Conservation (phyloP, 2,329 filamentous ascomycete genomes). For the Didymella arachidicola region DNA sequence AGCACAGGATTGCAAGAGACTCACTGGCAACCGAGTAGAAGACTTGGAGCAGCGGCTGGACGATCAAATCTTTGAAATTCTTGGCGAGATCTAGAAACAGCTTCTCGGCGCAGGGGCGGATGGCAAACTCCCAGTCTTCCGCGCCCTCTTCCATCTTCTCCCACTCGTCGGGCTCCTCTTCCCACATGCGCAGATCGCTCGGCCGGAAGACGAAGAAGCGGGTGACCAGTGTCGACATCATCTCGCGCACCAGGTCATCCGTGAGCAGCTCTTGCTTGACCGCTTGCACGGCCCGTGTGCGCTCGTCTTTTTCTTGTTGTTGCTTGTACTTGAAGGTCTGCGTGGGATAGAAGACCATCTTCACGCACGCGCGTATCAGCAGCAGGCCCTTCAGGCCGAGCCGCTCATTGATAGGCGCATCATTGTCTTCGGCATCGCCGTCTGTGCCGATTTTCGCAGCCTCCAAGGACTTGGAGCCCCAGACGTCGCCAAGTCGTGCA, state of each 20-base stretch:
- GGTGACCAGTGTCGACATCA: constrained; percentile 85
- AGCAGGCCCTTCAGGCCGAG: constrained; percentile 84
- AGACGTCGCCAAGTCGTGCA: constrained; percentile 77
- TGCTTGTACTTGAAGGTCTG: constrained; percentile 86
- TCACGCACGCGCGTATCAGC: constrained; percentile 80
- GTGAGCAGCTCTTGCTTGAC: constrained; percentile 79
- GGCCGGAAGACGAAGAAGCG: constrained; percentile 88
- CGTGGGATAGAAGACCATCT: constrained; percentile 81
- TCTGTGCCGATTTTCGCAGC: constrained; percentile 55
- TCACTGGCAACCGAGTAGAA: constrained; percentile 79
- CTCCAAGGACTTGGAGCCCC: constrained; percentile 61
- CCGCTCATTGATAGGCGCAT: constrained; percentile 73
- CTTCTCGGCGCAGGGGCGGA: constrained; percentile 91
- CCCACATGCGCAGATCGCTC: constrained; percentile 88
- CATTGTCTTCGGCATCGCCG: constrained; percentile 57
- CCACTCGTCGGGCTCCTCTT: constrained; percentile 95
- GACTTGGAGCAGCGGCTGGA: constrained; percentile 80
- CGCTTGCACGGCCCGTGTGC: constrained; percentile 70
- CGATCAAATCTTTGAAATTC: constrained; percentile 83
- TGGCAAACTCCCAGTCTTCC: constrained; percentile 85
- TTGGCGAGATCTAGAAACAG: constrained; percentile 90
- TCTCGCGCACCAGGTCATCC: constrained; percentile 76
- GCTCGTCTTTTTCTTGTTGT: constrained; percentile 77
- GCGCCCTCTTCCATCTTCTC: constrained; percentile 87
- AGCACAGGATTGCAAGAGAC: constrained; percentile 25